Conservation (phyloP, 2,329 filamentous ascomycete genomes). For the Thermothelomyces thermophilus region DNA sequence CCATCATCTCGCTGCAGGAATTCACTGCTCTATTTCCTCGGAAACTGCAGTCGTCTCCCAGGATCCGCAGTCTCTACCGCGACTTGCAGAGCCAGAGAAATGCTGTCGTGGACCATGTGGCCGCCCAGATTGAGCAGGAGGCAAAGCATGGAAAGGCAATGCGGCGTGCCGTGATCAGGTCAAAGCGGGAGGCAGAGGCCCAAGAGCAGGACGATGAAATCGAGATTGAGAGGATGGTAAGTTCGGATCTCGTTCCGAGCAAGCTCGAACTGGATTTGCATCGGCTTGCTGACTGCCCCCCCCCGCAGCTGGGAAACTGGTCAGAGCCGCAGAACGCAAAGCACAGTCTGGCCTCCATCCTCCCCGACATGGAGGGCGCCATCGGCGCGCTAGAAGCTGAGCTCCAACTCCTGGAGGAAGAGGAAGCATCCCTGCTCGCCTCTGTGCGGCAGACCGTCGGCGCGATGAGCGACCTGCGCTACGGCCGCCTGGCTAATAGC, state of each 20-base stretch:
- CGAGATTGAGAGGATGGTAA: conserved; percentile 54
- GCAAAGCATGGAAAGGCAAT: conserved; percentile 53
- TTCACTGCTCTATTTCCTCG: conserved; percentile 74
- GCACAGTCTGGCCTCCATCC: conserved; percentile 58
- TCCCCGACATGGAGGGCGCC: conserved; percentile 64
- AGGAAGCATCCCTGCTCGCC: conserved; percentile 53
- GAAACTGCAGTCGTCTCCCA: conserved; percentile 56
- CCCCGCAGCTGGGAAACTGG: conserved; percentile 48
- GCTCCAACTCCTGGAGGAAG: conserved; percentile 57
- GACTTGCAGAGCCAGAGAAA: conserved; percentile 72
- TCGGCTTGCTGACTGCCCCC: neutral
- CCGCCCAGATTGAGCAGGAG: conserved; percentile 59
- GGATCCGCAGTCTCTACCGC: conserved; percentile 66
- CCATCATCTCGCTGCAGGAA: conserved; percentile 64
- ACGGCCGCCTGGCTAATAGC: conserved; percentile 64
- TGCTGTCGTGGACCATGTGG: conserved; percentile 60
- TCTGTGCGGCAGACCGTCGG: conserved; percentile 61
- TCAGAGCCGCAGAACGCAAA: conserved; percentile 40
- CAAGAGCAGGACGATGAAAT: conserved; percentile 56
- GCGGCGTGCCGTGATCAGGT: conserved; percentile 49
- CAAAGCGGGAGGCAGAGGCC: conserved; percentile 46
- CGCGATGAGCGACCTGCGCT: conserved; percentile 73
- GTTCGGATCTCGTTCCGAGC: neutral
- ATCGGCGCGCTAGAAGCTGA: conserved; percentile 60
- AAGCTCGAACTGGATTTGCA: too few species aligned